Percentiles rank a stretch among this genome's conserved stretches.
phyloP scores from a whole-genome alignment of 495 filamentous ascomycete species.

The Hypoxylon cercidicola region DNA sequence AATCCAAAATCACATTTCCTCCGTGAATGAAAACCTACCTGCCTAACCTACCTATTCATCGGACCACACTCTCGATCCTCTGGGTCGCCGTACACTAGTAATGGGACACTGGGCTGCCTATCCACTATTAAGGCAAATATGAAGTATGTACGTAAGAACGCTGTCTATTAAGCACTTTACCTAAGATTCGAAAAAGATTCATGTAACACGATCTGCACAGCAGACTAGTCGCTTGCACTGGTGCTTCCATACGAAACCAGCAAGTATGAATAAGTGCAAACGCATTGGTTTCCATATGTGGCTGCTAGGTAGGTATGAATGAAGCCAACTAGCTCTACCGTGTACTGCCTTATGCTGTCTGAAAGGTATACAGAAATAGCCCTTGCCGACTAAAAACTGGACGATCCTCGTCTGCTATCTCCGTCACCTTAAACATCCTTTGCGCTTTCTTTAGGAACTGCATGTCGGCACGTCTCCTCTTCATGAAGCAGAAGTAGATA shows the following conservation, averaged over 20 bases:
- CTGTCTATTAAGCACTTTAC: not conserved
- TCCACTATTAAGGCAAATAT: conserved; percentile 4
- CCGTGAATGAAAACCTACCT: not conserved
- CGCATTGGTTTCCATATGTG: not conserved
- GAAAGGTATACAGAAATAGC: conserved; percentile 71
- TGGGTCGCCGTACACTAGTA: conserved; percentile 12
- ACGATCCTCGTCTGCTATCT: conserved; percentile 71
- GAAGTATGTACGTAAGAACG: conserved; percentile 5
- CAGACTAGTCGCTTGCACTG: not conserved
- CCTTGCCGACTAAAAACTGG: conserved; percentile 67
- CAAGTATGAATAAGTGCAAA: not conserved
- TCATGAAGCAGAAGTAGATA: conserved; percentile 96
- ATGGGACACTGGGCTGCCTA: not conserved
- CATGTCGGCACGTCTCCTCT: conserved; percentile 78
- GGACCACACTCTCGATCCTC: conserved; percentile 1
- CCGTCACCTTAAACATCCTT: conserved; percentile 71
- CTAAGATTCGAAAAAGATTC: conserved; percentile 1
- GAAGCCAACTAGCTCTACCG: not conserved
- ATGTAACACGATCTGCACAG: not conserved
- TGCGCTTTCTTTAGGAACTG: conserved; percentile 75
- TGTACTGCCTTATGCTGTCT: conserved; percentile 7
- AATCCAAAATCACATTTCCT: too few relatives aligned
- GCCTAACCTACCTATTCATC: too few relatives aligned
- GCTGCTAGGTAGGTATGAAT: not conserved
- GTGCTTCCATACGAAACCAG: not conserved